Evolutionary conservation across 441 rosid species (phyloP), one percentile per base, ranked within the genome.

Genomic region (Euphorbia corollata): DNA sequence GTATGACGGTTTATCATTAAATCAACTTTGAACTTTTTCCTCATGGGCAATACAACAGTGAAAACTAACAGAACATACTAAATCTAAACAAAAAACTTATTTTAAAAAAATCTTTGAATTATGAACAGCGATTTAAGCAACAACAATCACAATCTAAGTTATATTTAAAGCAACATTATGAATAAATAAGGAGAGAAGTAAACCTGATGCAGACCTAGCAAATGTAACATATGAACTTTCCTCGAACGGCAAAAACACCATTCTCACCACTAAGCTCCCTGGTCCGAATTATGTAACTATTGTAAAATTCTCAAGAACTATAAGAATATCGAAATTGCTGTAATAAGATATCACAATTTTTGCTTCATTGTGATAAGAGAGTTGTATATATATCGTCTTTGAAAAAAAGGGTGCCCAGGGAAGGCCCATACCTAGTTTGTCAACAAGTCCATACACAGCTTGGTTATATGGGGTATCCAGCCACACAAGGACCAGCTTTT

Each of bases 201-300:
- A 84, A 91, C 99, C 97, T 91, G 99, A 83, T 69, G 94, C 92
- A 68, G 85, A 89, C 93, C 93, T 89, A 86, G 99, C 97, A 86
- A 89, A 94, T 71, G 89, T 88, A 70, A 88, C 78, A 79, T 83
- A 87, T 57, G 98, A 83, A 81, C 97, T 94, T 81, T 94, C 99
- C 83, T 94, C 97, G 56, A 91, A 89, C 11, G 97, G 99, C 74
- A 91, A 90, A 84, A 91, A 86, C 74, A 94, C 88, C 87, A 93
- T 51, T 73, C 97, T 85, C 72, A 91, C 99, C 63, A 93, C 99
- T 72, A 89, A 78, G 84, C 99, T 89, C 74, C 96, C 99, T 93
- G 86, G 60, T 50, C 43, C 54, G 59, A 60, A 73, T 12, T 68
- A 68, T 54, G 6, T 53, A 68, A n/a, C n/a, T n/a, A n/a, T n/a